Conservation (phyloP, 1,139 yeast species). For the Trichomonascaceae sp. region DNA sequence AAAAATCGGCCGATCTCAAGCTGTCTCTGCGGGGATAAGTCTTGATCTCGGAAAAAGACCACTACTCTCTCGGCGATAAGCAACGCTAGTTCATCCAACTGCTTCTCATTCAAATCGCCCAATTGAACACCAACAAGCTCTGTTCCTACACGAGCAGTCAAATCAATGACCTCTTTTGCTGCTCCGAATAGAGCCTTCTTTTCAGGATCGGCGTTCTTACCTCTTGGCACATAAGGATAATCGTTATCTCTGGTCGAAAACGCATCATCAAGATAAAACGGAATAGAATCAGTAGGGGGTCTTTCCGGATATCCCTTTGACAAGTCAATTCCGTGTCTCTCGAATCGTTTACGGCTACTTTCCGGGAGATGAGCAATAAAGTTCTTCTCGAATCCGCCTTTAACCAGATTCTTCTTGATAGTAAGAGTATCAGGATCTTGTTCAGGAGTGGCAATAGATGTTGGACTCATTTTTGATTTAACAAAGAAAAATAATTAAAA, state of each 20-base stretch:
- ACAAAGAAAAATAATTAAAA: not conserved
- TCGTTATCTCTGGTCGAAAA: conserved; percentile 39
- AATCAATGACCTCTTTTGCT: conserved; percentile 43
- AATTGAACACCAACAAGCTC: conserved; percentile 57
- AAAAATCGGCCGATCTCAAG: conserved; percentile 41
- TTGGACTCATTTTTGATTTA: conserved; percentile 1
- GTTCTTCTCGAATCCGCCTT: conserved; percentile 16
- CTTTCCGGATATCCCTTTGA: conserved; percentile 42
- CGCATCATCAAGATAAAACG: conserved; percentile 51
- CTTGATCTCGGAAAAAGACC: conserved; percentile 42
- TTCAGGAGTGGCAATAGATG: conserved; percentile 1
- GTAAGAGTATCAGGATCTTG: not conserved
- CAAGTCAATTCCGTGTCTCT: conserved; percentile 38
- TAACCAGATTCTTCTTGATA: conserved; percentile 8
- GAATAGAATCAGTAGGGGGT: conserved; percentile 34
- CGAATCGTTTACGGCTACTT: conserved; percentile 33
- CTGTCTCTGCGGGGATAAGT: conserved; percentile 41
- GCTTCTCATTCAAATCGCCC: conserved; percentile 45
- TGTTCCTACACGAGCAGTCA: conserved; percentile 50
- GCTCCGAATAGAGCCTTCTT: conserved; percentile 48
- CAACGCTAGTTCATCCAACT: conserved; percentile 54
- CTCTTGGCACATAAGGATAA: conserved; percentile 41
- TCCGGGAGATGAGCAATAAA: conserved; percentile 34
- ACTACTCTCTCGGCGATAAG: conserved; percentile 62
- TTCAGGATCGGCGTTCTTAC: conserved; percentile 47